Evolutionary conservation across 2,329 filamentous ascomycete species (phyloP), one percentile per base, ranked within the genome.

Genomic region (Colletotrichum shisoi): DNA sequence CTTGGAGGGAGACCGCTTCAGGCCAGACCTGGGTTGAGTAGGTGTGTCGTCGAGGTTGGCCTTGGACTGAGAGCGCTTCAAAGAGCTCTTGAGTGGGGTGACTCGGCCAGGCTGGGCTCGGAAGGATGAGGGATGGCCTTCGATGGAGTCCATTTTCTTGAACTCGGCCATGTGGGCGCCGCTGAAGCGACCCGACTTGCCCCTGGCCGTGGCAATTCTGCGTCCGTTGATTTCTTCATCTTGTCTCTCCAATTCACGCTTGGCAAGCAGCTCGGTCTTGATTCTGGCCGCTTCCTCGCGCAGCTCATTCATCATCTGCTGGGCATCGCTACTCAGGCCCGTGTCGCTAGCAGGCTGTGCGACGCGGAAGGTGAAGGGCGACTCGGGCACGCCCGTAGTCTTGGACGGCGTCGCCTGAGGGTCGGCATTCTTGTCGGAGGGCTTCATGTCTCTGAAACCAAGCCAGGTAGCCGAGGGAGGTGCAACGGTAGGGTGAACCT

Each of bases 101-200:
- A 82, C 78, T 9, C 84, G 83, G 42, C 78, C 83, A 4, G 83
- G 78, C 67, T 86, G 83, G 24, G 85, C 84, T 69, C 92, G 85
- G 80, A 89, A 95, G 17, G 90, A 87, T 12, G 94, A 96, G 9
- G 93, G 84, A 76, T 97, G 94, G 69, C 89, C 89, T 49, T 88
- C 92, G 74, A 98, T 97, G 2, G 94, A 97, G 76, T 97, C 93
- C 94, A 98, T 97, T 83, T 96, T 98, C 79, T 92, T 92, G 81
- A 98, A 97, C 74, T 94, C 87, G 57, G 89, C 88, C 86, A 92
- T 91, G 76, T 98, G 94, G 44, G 87, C 89, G 70, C 93, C 90
- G 75, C 92, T 97, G 79, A 90, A 98, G 52, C 94, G 89, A 56
- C 89, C 82, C 57, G 87, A 85, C 76, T 90, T 94, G 71, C 92